These are phyloP conservation scores for Didymella arachidicola DNA, from an alignment of 2,329 filamentous ascomycete species.

Conservation along the genomic window DNA sequence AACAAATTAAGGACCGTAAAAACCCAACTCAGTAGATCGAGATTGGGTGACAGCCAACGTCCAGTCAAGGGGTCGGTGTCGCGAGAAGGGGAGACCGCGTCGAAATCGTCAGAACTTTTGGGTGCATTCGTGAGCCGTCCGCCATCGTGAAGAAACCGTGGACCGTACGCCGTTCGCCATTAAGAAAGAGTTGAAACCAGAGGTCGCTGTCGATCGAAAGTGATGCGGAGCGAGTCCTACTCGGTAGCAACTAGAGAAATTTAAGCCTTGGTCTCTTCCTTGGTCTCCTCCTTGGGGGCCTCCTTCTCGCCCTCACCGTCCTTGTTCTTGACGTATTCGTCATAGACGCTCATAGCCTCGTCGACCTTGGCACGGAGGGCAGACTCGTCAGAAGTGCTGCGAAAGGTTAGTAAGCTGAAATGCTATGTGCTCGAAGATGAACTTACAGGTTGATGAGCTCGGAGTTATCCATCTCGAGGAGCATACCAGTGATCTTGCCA, in stretches of 20 bases:
- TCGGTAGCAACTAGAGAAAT: conserved; percentile 41
- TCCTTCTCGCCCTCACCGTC: conserved; percentile 51
- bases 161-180: conserved; percentile 50
- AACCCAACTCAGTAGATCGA: conserved; percentile 27
- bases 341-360: conserved; percentile 95
- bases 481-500: conserved; percentile 99
- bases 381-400: conserved; percentile 84
- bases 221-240: conserved; percentile 41
- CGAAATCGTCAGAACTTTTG: conserved; percentile 48
- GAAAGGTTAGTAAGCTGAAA: conserved; percentile 35
- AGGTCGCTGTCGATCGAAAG: conserved; percentile 36
- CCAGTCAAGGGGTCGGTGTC: conserved; percentile 44
- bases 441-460: conserved; percentile 95
- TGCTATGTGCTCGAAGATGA: conserved; percentile 42
- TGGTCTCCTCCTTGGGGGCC: conserved; percentile 53
- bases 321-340: conserved; percentile 94
- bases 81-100: conserved; percentile 33
- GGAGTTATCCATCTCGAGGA: conserved; percentile 97
- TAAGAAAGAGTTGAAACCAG: conserved; percentile 40
- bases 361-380: conserved; percentile 95
- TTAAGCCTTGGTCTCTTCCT: conserved; percentile 57
- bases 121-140: conserved; percentile 46
- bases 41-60: conserved; percentile 27
- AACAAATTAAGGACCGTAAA: conserved; percentile 36
- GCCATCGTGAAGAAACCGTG: conserved; percentile 39